Conservation (phyloP, 148 eudicot genomes). For the Talinum fruticosum region DNA sequence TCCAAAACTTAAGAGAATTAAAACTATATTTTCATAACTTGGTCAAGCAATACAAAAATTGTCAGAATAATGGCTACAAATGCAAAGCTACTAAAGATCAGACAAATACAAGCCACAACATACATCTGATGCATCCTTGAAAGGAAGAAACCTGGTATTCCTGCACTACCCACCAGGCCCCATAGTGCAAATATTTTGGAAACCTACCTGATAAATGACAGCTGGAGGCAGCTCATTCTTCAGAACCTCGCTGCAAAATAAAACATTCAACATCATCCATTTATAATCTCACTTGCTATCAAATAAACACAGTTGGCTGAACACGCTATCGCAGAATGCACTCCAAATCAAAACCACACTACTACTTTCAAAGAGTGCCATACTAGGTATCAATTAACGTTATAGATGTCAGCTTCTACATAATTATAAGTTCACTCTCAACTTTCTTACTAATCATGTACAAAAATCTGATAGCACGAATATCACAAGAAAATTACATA, state of each 20-base stretch:
- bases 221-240: conserved; percentile 56
- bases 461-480: neutral
- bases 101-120: neutral
- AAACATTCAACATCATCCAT: conserved; percentile 4
- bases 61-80: neutral
- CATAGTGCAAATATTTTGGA: conserved; percentile 2
- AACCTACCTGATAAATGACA: conserved; percentile 77
- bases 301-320: neutral
- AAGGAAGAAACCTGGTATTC: neutral
- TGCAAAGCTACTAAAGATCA: neutral
- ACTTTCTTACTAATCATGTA: neutral
- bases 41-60: neutral
- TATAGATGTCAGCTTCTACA: neutral
- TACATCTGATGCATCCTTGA: neutral
- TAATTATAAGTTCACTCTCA: neutral
- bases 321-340: neutral
- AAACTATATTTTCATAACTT: neutral
- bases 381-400: neutral
- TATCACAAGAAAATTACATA: neutral
- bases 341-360: neutral
- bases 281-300: neutral
- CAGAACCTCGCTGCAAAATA: conserved; percentile 60
- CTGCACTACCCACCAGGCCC: neutral
- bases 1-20: neutral
- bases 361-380: neutral